Conservation (phyloP, 306 rosid species). For the Luffa acutangula region DNA sequence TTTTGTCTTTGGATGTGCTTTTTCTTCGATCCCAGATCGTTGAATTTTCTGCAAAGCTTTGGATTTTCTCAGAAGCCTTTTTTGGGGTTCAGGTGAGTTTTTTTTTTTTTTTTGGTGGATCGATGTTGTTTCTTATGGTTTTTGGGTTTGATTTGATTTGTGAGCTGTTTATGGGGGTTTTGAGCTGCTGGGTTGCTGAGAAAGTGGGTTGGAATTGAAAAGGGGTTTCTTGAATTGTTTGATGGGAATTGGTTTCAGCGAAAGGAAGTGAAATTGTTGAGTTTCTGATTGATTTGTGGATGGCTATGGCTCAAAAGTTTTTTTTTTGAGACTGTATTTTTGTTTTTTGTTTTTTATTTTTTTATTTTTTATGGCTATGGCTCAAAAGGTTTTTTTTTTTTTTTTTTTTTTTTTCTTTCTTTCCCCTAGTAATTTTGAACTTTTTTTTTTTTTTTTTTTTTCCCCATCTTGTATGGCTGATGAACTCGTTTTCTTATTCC, state of each 20-base stretch:
- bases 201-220: not conserved
- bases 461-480: not conserved
- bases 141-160: not conserved
- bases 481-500: not conserved
- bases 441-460: too few species aligned
- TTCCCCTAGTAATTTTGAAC: not conserved
- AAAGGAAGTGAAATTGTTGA: not conserved
- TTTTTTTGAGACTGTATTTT: not conserved
- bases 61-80: not conserved
- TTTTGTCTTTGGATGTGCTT: not conserved
- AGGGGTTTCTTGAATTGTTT: not conserved
- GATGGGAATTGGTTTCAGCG: not conserved
- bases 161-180: not conserved
- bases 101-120: not conserved
- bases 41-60: not conserved
- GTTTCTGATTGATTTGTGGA: not conserved
- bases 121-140: not conserved
- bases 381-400: not conserved
- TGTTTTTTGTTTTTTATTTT: too few species aligned
- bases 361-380: not conserved
- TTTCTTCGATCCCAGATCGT: not conserved
- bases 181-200: not conserved
- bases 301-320: too few species aligned
- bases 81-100: constrained; percentile 22
- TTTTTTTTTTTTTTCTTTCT: not conserved